These are phyloP conservation scores for Starmera amethionina DNA, from an alignment of 805 yeast species.

Conservation along the genomic window DNA sequence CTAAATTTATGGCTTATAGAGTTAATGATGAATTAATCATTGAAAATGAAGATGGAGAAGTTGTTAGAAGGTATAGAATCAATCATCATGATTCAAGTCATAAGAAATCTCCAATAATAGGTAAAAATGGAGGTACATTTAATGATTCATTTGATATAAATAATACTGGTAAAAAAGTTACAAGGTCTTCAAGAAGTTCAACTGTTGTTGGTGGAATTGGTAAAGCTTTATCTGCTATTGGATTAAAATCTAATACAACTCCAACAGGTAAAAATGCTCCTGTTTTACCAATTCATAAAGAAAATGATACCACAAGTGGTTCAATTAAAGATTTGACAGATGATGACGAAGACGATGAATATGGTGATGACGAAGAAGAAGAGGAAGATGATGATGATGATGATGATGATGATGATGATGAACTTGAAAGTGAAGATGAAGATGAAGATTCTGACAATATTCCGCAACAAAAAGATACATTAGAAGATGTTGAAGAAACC, in stretches of 20 bases:
- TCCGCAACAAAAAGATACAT: constrained; percentile 12
- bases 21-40: constrained; percentile 69
- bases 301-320: neutral
- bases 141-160: neutral
- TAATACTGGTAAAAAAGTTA: constrained; percentile 4
- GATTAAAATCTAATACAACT: constrained; percentile 25
- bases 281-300: neutral
- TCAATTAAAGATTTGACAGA: constrained; percentile 8
- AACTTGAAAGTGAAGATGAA: constrained; percentile 16
- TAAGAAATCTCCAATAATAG: no score
- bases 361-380: constrained; percentile 11
- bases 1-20: constrained; percentile 57
- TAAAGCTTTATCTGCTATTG: constrained; percentile 46
- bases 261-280: neutral
- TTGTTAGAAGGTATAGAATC: constrained; percentile 71
- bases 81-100: constrained; percentile 35
- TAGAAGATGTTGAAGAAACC: constrained; percentile 35
- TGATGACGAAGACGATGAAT: constrained; percentile 14
- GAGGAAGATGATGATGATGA: constrained; percentile 13
- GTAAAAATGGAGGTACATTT: no score
- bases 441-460: constrained; percentile 11
- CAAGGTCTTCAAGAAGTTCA: constrained; percentile 19
- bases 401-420: constrained; percentile 10
- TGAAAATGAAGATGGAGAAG: constrained; percentile 89
- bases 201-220: constrained; percentile 23